Percentiles rank a stretch among this genome's conserved stretches.
phyloP scores from a whole-genome alignment of 441 rosid genomes.

The Mallotus repandus region DNA sequence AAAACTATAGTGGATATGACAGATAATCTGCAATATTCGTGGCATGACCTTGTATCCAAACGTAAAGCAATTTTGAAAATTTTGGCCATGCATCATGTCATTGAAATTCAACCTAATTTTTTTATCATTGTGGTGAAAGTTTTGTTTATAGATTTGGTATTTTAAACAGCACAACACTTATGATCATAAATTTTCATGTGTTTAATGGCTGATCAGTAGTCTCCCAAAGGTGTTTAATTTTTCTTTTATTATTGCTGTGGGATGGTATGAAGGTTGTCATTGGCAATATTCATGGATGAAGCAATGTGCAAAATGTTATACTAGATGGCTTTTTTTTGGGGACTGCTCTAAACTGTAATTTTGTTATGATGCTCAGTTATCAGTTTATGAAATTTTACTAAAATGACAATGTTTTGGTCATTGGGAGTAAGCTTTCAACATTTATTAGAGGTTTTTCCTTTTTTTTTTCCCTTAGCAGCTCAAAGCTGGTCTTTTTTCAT shows the following conservation, averaged over 20 bases:
- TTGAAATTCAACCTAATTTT: background rate
- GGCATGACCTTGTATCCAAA: slow-evolving; percentile 97
- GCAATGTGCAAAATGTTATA: background rate
- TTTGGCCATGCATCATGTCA: background rate
- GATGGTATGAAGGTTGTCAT: background rate
- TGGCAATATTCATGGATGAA: background rate
- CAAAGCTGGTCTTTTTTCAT: too few relatives aligned
- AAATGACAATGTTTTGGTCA: background rate
- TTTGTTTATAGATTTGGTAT: background rate
- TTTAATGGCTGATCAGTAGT: background rate
- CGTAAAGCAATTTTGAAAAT: slow-evolving; percentile 40
- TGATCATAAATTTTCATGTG: background rate
- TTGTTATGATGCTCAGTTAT: background rate
- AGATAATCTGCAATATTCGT: slow-evolving; percentile 61
- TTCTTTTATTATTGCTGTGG: background rate
- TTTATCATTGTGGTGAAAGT: background rate
- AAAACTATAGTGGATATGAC: slow-evolving; percentile 46
- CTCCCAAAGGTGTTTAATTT: background rate
- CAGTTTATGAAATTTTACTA: background rate
- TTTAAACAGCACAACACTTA: background rate
- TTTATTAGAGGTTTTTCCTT: background rate
- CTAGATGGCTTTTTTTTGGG: background rate
- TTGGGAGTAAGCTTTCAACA: background rate
- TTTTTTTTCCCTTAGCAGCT: too few relatives aligned
- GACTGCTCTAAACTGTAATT: background rate